Evolutionary conservation across 352 stramenopile species (phyloP).

Genomic region (Pythium sukuiense): DNA sequence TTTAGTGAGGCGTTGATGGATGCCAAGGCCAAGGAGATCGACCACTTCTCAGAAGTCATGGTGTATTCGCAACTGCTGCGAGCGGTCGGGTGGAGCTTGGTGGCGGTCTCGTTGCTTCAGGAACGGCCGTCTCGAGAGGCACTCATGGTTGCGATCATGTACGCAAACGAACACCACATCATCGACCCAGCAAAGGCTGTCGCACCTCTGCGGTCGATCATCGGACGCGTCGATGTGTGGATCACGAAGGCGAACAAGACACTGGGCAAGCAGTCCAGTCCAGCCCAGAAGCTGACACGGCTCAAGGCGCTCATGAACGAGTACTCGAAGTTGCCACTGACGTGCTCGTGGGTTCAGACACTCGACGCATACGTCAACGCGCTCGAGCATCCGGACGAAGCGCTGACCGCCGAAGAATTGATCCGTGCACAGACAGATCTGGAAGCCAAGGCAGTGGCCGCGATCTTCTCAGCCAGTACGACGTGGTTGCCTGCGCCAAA

Average conservation of each 20-base stretch:
- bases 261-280: slow-evolving; percentile 59
- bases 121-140: slow-evolving; percentile 68
- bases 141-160: slow-evolving; percentile 58
- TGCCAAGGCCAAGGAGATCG: slow-evolving; percentile 48
- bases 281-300: slow-evolving; percentile 55
- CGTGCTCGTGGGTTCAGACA: slow-evolving; percentile 45
- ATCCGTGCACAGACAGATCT: slow-evolving; percentile 33
- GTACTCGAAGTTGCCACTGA: slow-evolving; percentile 87
- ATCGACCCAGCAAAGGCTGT: slow-evolving; percentile 68
- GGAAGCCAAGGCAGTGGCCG: slow-evolving; percentile 31
- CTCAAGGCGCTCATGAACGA: slow-evolving; percentile 83
- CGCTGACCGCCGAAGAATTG: slow-evolving; percentile 34
- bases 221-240: slow-evolving; percentile 78
- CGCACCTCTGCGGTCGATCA: slow-evolving; percentile 61
- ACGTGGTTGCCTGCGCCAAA: slow-evolving; percentile 25
- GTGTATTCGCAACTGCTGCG: slow-evolving; percentile 66
- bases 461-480: slow-evolving; percentile 26
- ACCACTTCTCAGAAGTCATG: slow-evolving; percentile 73
- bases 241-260: slow-evolving; percentile 80
- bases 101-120: slow-evolving; percentile 73
- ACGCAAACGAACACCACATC: slow-evolving; percentile 57
- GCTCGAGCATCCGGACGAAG: slow-evolving; percentile 29
- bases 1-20: slow-evolving; percentile 46
- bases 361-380: slow-evolving; percentile 29
- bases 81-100: slow-evolving; percentile 68